Evolutionary conservation across 106 monocot genomes (phyloP).

Genomic region (Platanthera zijinensis): DNA sequence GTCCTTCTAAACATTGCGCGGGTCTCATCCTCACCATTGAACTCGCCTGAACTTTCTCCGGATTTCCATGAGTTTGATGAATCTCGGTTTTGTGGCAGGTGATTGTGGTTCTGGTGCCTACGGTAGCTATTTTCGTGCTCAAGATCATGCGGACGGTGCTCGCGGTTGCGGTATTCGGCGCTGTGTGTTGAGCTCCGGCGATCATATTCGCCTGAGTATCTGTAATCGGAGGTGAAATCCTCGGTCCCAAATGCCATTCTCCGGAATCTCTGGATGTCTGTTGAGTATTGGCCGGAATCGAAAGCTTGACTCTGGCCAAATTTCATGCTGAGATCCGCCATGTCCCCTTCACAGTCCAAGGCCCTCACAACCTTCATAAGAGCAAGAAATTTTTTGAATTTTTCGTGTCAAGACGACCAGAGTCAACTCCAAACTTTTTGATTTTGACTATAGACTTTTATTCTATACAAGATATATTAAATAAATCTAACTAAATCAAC

Average conservation of each 20-base stretch:
- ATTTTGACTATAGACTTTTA: no score
- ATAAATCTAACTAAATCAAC: no score
- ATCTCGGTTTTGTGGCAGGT: neutral
- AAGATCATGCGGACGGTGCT: neutral
- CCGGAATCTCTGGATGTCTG: conserved; percentile 24
- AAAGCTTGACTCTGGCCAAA: conserved; percentile 28
- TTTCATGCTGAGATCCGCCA: conserved; percentile 27
- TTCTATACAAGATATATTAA: no score
- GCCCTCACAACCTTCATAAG: conserved; percentile 24
- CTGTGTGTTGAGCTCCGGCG: conserved; percentile 15
- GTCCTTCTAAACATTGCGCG: conserved; percentile 9
- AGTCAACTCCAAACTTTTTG: no score
- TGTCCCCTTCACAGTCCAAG: conserved; percentile 24
- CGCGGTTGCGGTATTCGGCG: conserved; percentile 7
- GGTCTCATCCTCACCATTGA: conserved; percentile 7
- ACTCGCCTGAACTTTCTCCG: conserved; percentile 3
- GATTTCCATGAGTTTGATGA: neutral
- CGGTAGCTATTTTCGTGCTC: neutral
- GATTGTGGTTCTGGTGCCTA: neutral
- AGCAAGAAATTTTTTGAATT: neutral
- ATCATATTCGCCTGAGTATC: conserved; percentile 11
- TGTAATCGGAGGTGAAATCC: conserved; percentile 8
- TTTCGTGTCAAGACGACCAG: no score
- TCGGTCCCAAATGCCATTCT: conserved; percentile 18
- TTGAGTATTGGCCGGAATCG: conserved; percentile 15